Base-by-base conservation (phyloP, 148 eudicot species). In the Rhododendron henanense region DNA sequence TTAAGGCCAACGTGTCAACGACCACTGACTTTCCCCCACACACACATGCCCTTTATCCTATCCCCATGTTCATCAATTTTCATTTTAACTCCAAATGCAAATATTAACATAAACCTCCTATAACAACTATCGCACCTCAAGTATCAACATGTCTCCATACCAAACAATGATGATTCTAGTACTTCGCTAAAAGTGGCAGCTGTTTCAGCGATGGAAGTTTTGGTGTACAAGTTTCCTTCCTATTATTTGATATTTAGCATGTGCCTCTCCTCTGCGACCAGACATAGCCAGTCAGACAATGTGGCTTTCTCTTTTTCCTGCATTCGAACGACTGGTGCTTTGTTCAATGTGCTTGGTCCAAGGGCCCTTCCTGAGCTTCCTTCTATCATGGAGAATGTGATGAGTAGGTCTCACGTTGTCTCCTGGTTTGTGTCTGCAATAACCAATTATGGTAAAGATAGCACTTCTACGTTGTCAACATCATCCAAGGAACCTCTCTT, bases 301-400 rank as follows among this genome's bases (percentile, higher is more conserved):
- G 86, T 90, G 82, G 88, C 88, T 57, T 90, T 93, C 57, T 89
- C 93, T 82, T 91, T 92, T 82, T 84, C 89, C 86, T 93, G 98
- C 87, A 92, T 97, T 51, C 93, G 92, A 19, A 86, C 98, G 7
- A 82, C 92, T 81, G 98, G 96, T 79, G 94, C 96, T 85, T 87
- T 97, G 63, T 89, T 97, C 80, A 90, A 89, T 86, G 97, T 93
- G 59, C 95, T 97, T 86, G 99, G 99, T 28, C 86, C 95, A 35
- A 91, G 88, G 87, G 91, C 94, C 45, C 90, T 97, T 83, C 89
- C 96, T 16, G 94, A 95, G 91, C 98, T 97, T 76, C 95, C 98
- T 76, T 86, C 87, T 88, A 91, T 97, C 73, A 95, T 97, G 99
- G 87, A 87, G 81, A 87, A 87, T 85, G 74, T 94, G 81, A 67